These are phyloP conservation scores for Fomitopsis palustris DNA, from an alignment of 1,284 basidiomycete genomes.

Conservation along the genomic window DNA sequence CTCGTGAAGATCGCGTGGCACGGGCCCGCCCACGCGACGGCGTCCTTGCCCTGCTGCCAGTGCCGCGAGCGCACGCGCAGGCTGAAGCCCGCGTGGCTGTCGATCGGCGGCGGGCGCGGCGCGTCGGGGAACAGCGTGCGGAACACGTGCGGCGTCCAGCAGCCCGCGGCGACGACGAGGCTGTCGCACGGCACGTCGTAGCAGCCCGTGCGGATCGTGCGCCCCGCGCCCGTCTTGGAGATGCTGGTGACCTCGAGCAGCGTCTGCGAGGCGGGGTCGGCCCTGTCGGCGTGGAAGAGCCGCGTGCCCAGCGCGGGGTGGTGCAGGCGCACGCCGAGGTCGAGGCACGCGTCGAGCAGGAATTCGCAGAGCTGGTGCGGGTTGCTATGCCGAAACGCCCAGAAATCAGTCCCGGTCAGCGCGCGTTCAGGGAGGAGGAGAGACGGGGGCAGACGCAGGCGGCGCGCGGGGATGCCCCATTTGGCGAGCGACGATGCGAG, in stretches of 20 bases:
- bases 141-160: constrained; percentile 59
- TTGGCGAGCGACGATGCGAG: background rate
- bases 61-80: constrained; percentile 26
- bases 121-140: constrained; percentile 42
- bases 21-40: constrained; percentile 3
- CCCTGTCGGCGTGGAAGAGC: constrained; percentile 14
- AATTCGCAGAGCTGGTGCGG: constrained; percentile 49
- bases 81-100: constrained; percentile 30
- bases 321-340: constrained; percentile 38
- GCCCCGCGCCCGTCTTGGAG: constrained; percentile 13
- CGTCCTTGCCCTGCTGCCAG: constrained; percentile 19
- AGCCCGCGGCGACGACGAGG: constrained; percentile 56
- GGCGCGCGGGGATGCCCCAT: background rate
- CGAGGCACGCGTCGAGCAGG: constrained; percentile 42
- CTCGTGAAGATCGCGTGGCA: constrained; percentile 33
- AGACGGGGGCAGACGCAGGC: background rate
- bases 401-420: background rate
- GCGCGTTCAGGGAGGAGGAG: background rate
- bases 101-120: constrained; percentile 26
- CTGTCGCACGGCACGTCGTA: constrained; percentile 36
- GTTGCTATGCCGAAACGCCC: constrained; percentile 25
- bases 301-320: constrained; percentile 28
- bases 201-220: constrained; percentile 11
- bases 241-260: constrained; percentile 22
- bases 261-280: constrained; percentile 9